A percentile compares a stretch with the other conserved stretches of the same genome.
These are phyloP conservation scores for Raddia distichophylla DNA, from an alignment of 176 grass and related monocot species.

Conservation along the genomic window DNA sequence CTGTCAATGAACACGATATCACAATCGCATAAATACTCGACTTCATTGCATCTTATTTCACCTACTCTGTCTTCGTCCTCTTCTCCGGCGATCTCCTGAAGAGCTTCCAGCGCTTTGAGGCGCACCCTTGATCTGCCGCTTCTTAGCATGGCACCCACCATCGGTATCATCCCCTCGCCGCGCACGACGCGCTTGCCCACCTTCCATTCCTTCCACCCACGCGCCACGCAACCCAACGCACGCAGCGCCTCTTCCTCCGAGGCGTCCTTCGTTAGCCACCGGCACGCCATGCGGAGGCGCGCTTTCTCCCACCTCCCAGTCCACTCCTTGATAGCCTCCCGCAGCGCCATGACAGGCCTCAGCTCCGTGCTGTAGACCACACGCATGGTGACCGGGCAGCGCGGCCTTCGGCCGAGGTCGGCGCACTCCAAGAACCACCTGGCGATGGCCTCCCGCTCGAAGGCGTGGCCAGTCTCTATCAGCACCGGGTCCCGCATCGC, in stretches of 20 bases:
- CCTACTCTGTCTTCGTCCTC: conserved; percentile 40
- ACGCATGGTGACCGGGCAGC: conserved; percentile 43
- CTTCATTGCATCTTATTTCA: not conserved
- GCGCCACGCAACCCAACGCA: conserved; percentile 2
- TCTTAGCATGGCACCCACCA: conserved; percentile 42
- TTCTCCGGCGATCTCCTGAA: conserved; percentile 27
- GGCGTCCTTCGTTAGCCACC: conserved; percentile 37
- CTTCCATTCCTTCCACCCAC: conserved; percentile 28
- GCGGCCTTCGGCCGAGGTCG: conserved; percentile 10
- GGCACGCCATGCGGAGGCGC: conserved; percentile 38
- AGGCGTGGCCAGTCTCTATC: conserved; percentile 54
- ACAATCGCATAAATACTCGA: not conserved
- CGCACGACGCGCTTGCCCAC: conserved; percentile 17
- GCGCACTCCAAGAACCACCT: conserved; percentile 49
- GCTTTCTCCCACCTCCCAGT: conserved; percentile 24
- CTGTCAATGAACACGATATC: not conserved
- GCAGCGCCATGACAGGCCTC: conserved; percentile 42
- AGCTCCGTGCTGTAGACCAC: conserved; percentile 29
- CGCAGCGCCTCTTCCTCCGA: conserved; percentile 44
- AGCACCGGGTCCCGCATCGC: conserved; percentile 50
- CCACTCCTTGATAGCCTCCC: conserved; percentile 50
- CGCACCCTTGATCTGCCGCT: conserved; percentile 33
- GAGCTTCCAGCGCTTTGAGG: conserved; percentile 38
- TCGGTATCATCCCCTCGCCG: conserved; percentile 20
- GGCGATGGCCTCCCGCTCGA: conserved; percentile 44